Evolutionary conservation across 2,329 filamentous ascomycete genomes (phyloP).

Genomic region (Penicillium polonicum): DNA sequence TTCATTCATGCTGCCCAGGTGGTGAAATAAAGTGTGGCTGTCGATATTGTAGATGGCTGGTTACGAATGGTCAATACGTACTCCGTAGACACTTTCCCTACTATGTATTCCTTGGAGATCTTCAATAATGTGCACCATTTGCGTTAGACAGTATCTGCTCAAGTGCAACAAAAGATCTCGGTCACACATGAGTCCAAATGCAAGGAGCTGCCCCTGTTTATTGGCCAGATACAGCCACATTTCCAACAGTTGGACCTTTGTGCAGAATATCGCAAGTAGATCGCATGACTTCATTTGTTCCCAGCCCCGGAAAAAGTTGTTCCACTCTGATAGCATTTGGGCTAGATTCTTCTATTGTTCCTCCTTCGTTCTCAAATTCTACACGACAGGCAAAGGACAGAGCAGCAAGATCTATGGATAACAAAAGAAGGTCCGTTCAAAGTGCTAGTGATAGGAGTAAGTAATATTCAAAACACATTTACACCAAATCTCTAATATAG

Average conservation of each 20-base stretch:
- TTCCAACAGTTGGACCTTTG: background rate
- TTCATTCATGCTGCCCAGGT: too few relatives aligned
- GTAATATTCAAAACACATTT: background rate
- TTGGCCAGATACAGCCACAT: background rate
- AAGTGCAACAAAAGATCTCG: background rate
- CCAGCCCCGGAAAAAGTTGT: background rate
- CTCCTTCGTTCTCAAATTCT: background rate
- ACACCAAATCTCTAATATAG: background rate
- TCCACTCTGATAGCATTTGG: background rate
- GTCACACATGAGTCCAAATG: background rate
- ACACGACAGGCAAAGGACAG: background rate
- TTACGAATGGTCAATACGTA: background rate
- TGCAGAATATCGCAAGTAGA: background rate
- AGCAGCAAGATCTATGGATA: background rate
- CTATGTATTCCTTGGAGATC: too few relatives aligned
- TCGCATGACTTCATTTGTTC: background rate
- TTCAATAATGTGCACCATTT: background rate
- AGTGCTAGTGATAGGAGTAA: constrained; percentile 1
- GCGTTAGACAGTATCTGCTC: background rate
- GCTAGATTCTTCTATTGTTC: background rate
- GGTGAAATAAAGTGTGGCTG: too few relatives aligned
- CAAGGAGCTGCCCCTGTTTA: background rate
- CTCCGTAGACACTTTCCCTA: too few relatives aligned
- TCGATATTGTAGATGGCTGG: background rate
- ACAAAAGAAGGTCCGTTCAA: background rate